These are phyloP conservation scores for Blastobotrys buckinghamii DNA, from an alignment of 1,139 yeast species.

Conservation along the genomic window DNA sequence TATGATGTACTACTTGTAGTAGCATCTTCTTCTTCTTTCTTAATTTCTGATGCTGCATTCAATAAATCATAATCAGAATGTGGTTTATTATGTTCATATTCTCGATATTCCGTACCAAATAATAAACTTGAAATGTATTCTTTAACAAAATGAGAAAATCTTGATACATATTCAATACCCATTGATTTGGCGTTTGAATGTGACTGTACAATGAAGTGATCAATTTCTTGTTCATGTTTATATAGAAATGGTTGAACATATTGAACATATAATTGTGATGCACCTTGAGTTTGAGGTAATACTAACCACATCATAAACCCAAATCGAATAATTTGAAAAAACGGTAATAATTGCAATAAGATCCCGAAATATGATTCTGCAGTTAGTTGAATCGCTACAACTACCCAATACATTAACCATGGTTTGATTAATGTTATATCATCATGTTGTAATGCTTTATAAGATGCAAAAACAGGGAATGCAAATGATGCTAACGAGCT, in stretches of 20 bases:
- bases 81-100: background rate
- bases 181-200: slow-evolving; percentile 21
- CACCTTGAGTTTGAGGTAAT: slow-evolving; percentile 42
- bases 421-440: slow-evolving; percentile 44
- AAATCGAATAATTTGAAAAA: slow-evolving; percentile 41
- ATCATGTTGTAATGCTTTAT: slow-evolving; percentile 45
- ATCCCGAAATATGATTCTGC: slow-evolving; percentile 42
- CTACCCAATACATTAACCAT: slow-evolving; percentile 62
- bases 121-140: slow-evolving; percentile 11
- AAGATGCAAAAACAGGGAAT: slow-evolving; percentile 56
- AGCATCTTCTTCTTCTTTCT: background rate
- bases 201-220: slow-evolving; percentile 21
- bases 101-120: slow-evolving; percentile 16
- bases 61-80: slow-evolving; percentile 3
- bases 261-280: slow-evolving; percentile 30
- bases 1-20: slow-evolving; percentile 10
- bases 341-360: slow-evolving; percentile 41
- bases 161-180: slow-evolving; percentile 22
- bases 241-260: slow-evolving; percentile 32
- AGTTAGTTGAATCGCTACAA: slow-evolving; percentile 40
- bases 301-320: slow-evolving; percentile 47
- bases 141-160: slow-evolving; percentile 13
- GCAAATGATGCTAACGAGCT: slow-evolving; percentile 38
- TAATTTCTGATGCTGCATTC: background rate
- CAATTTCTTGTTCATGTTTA: slow-evolving; percentile 30